A percentile compares a stretch with the other conserved stretches of the same genome.
These are phyloP conservation scores for Ophiostoma perfectum DNA, from an alignment of 2,329 filamentous ascomycete genomes.

Conservation along the genomic window DNA sequence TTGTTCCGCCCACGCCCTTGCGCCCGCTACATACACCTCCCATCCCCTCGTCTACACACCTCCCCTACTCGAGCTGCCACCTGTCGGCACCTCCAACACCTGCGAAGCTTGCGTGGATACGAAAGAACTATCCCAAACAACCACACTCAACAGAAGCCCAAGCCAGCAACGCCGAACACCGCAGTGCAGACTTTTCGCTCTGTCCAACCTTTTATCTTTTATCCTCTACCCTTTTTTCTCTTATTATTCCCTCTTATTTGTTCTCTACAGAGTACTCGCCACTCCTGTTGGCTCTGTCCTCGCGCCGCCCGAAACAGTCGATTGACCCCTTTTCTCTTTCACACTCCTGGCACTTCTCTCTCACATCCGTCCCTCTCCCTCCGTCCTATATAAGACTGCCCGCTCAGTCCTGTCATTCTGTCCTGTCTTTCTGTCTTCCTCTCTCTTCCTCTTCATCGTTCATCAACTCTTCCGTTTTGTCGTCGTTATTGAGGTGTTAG, in stretches of 20 bases:
- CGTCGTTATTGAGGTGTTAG: conserved; percentile 36
- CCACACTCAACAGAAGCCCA: conserved; percentile 10
- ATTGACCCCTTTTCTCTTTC: conserved; percentile 18
- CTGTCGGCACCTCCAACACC: not conserved
- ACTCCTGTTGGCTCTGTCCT: conserved; percentile 15
- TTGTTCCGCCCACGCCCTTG: not conserved
- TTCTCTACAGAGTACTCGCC: conserved; percentile 18
- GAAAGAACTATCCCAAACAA: no score
- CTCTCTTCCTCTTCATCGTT: conserved; percentile 15
- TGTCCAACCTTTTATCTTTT: not conserved
- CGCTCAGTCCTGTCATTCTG: conserved; percentile 12
- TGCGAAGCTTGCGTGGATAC: conserved; percentile 19
- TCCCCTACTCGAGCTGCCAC: not conserved
- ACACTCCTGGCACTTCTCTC: not conserved
- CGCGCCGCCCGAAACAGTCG: conserved; percentile 20
- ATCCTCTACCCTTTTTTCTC: not conserved
- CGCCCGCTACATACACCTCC: conserved; percentile 16
- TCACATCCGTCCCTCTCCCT: not conserved
- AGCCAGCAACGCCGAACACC: conserved; percentile 23
- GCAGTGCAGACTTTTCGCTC: conserved; percentile 20
- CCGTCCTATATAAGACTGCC: conserved; percentile 19
- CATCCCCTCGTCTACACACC: conserved; percentile 13
- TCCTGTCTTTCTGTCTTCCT: not conserved
- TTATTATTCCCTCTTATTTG: conserved; percentile 2
- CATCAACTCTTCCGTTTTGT: conserved; percentile 31